Percentiles rank a stretch among this genome's conserved stretches.
These are phyloP conservation scores for Pichia sp. DNA, from an alignment of 1,139 yeast genomes.

Conservation along the genomic window DNA sequence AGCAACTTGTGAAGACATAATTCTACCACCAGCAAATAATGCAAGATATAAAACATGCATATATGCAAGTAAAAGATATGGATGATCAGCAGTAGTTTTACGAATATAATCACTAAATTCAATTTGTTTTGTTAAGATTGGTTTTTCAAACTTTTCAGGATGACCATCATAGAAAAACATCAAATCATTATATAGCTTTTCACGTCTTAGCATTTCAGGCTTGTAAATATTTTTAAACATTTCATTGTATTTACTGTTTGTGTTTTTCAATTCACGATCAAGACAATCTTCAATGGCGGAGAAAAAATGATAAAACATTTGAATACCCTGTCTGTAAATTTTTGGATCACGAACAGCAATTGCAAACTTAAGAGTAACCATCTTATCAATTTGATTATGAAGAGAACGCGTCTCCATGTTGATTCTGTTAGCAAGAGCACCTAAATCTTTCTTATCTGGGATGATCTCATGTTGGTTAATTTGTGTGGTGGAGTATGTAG, in stretches of 20 bases:
- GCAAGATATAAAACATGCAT: conserved; percentile 84
- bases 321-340: conserved; percentile 76
- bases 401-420: conserved; percentile 57
- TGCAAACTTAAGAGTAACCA: conserved; percentile 65
- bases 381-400: conserved; percentile 66
- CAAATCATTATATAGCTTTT: conserved; percentile 54
- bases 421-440: conserved; percentile 78
- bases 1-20: conserved; percentile 61
- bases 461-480: conserved; percentile 49
- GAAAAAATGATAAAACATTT: conserved; percentile 72
- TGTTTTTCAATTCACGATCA: conserved; percentile 41
- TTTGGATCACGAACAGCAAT: conserved; percentile 70
- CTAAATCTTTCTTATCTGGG: conserved; percentile 68
- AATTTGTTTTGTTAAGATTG: conserved; percentile 57
- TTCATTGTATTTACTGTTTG: conserved; percentile 38
- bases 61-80: conserved; percentile 72
- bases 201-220: conserved; percentile 63
- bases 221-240: conserved; percentile 55
- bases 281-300: conserved; percentile 57
- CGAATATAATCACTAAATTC: conserved; percentile 58
- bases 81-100: conserved; percentile 50
- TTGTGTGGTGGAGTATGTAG: conserved; percentile 12
- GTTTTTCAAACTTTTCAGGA: conserved; percentile 47
- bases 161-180: conserved; percentile 57
- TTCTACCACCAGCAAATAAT: conserved; percentile 79